Conservation (phyloP, 768 basidiomycete genomes). For the Candolleomyces eurysporus region DNA sequence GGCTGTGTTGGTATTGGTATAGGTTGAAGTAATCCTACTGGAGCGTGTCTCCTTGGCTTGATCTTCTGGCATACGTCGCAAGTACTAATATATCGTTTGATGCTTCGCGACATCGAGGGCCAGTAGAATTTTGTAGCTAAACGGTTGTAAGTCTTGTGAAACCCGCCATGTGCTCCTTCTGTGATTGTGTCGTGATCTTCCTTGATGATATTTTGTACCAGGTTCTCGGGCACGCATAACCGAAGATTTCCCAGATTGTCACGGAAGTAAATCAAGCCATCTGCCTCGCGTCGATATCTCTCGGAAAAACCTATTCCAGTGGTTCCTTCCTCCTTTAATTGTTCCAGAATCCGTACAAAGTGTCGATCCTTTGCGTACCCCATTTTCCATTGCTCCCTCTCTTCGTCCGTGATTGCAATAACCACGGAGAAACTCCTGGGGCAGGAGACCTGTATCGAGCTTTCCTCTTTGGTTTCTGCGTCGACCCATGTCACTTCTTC, state of each 20-base stretch:
- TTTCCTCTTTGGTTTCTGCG: too few relatives aligned
- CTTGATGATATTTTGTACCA: slow-evolving; percentile 16
- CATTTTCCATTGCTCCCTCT: not conserved
- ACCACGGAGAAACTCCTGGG: not conserved
- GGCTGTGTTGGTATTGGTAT: slow-evolving; percentile 31
- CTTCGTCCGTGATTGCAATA: not conserved
- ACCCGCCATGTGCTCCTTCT: slow-evolving; percentile 28
- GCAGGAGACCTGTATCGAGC: too few relatives aligned
- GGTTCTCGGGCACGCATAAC: slow-evolving; percentile 24
- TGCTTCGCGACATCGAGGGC: slow-evolving; percentile 25
- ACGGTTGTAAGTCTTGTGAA: slow-evolving; percentile 21
- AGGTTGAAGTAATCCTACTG: slow-evolving; percentile 31
- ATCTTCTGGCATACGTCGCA: slow-evolving; percentile 26
- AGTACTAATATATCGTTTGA: slow-evolving; percentile 18
- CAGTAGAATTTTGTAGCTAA: slow-evolving; percentile 26
- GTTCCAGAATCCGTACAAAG: not conserved
- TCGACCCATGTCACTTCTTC: too few relatives aligned
- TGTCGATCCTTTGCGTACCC: not conserved
- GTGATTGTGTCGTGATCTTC: slow-evolving; percentile 21
- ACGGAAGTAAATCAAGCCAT: slow-evolving; percentile 21
- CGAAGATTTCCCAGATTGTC: slow-evolving; percentile 20
- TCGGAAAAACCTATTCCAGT: not conserved
- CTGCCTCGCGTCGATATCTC: not conserved
- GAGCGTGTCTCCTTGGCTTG: slow-evolving; percentile 16
- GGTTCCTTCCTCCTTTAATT: not conserved